Evolutionary conservation across 495 filamentous ascomycete species (phyloP), one percentile per base, ranked within the genome.

Genomic region (Pyrenopolyporus hunteri): DNA sequence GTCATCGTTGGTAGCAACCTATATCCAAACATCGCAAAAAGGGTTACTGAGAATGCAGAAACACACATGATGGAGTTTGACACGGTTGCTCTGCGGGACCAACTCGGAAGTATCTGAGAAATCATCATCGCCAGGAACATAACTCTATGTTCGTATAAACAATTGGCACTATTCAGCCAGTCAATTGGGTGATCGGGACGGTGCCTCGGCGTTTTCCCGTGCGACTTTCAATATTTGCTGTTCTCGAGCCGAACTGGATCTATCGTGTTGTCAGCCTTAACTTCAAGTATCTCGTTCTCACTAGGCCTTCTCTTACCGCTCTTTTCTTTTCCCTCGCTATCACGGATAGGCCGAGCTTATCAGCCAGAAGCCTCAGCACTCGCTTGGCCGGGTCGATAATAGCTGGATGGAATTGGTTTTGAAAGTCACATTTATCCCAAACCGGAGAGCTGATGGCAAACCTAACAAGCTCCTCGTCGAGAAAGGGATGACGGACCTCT

Each of bases 321-420:
- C 94, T 82, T 73, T 99, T 99, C 80, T 94, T 96, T 73, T 96
- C 92, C 23, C 73, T 78, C 2, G 94, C 87, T 0, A 89, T 90
- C 3, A 68, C 72, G 1, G 63, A 63, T 80, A 99, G 83, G 0
- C 89, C 89, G 6, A 97, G 71, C 23, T 82, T 80, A 66, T 85
- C 81, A 2, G 93, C 94, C 25, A 98, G 71, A 8, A 97, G 78
- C 9, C 94, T 80, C 31, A 98, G 74, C 1, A 94, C 76, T 70
- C 85, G 86, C 76, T 99, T 99, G 31, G 86, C 91, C 0, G 87
- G 79, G 60, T 96, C 89, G 26, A 94, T 76, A 17, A 71, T 66
- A 10, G 49, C 68, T 46, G 67, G 74, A 10, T 65, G 71, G n/a
- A 75, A 77, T 3, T 53, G 55, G 28, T 74, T 74, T 32, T 75